A percentile compares a stretch with the other conserved stretches of the same genome.
Conservation (phyloP, 257 asterid species). For the Fraxinus cuspidata region DNA sequence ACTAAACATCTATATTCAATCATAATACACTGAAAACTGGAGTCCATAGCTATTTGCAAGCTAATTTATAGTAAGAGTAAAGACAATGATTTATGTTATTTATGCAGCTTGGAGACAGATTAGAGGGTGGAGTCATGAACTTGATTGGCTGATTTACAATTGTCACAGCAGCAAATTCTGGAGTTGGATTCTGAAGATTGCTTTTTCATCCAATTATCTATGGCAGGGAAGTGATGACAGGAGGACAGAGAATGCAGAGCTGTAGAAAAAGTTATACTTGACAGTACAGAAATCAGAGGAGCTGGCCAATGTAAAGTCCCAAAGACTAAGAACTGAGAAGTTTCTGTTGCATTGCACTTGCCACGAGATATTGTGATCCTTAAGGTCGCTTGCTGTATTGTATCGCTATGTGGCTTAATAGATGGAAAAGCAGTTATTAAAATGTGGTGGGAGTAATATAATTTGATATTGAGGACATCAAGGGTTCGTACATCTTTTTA, state of each 20-base stretch:
- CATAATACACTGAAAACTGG: constrained; percentile 3
- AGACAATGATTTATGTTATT: background rate
- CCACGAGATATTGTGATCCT: background rate
- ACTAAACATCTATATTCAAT: constrained; percentile 4
- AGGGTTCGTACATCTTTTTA: background rate
- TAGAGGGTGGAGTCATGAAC: background rate
- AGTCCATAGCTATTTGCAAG: background rate
- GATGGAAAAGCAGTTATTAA: background rate
- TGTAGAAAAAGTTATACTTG: background rate
- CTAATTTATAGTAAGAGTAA: background rate
- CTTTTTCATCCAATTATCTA: background rate
- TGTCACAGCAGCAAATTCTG: background rate
- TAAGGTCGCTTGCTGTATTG: background rate
- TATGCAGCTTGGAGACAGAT: background rate
- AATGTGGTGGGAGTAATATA: background rate
- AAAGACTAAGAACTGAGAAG: background rate
- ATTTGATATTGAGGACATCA: background rate
- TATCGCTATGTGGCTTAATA: background rate
- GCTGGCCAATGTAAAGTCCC: background rate
- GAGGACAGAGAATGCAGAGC: background rate
- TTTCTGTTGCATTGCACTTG: background rate
- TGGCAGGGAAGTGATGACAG: background rate
- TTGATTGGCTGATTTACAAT: background rate
- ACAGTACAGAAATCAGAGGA: background rate
- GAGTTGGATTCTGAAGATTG: background rate